Percentiles rank a stretch among this genome's conserved stretches.
phyloP scores from a whole-genome alignment of 371 early-diverging fungal genomes.

The Lichtheimia hyalospora region DNA sequence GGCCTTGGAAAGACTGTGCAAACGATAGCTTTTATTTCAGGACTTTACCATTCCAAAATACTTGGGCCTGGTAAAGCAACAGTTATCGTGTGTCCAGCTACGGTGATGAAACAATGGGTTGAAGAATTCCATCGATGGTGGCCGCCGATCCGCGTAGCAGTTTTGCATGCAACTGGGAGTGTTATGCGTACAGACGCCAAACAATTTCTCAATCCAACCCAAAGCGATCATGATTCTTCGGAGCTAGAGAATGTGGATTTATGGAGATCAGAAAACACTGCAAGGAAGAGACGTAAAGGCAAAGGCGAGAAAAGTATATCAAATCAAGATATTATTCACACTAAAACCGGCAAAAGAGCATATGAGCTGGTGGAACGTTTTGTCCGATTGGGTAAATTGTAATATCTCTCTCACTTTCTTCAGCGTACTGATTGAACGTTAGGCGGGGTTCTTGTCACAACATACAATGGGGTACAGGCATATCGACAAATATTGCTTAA shows the following conservation, averaged over 20 bases:
- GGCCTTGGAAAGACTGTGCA: slow-evolving; percentile 98
- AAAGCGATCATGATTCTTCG: neutral
- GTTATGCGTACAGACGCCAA: slow-evolving; percentile 48
- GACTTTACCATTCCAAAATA: slow-evolving; percentile 59
- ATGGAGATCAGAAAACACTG: slow-evolving; percentile 19
- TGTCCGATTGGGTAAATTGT: slow-evolving; percentile 26
- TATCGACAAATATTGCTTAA: slow-evolving; percentile 68
- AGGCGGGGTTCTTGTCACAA: slow-evolving; percentile 88
- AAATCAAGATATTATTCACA: slow-evolving; percentile 21
- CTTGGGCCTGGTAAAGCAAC: slow-evolving; percentile 55
- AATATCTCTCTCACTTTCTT: too few relatives aligned
- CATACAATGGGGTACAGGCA: slow-evolving; percentile 80
- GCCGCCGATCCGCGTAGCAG: slow-evolving; percentile 89
- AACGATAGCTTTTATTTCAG: slow-evolving; percentile 80
- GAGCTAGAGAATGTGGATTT: slow-evolving; percentile 17
- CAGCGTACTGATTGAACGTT: neutral
- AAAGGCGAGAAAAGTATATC: slow-evolving; percentile 8
- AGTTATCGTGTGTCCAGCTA: slow-evolving; percentile 94
- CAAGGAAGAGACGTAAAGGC: slow-evolving; percentile 27
- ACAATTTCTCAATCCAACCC: too few relatives aligned
- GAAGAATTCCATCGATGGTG: slow-evolving; percentile 95
- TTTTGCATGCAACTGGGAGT: slow-evolving; percentile 85
- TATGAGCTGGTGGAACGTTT: slow-evolving; percentile 34
- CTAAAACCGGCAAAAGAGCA: slow-evolving; percentile 40
- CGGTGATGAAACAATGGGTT: slow-evolving; percentile 96